These are phyloP conservation scores for Ascochyta rabiei DNA, from an alignment of 2,329 filamentous ascomycete genomes.

Conservation along the genomic window DNA sequence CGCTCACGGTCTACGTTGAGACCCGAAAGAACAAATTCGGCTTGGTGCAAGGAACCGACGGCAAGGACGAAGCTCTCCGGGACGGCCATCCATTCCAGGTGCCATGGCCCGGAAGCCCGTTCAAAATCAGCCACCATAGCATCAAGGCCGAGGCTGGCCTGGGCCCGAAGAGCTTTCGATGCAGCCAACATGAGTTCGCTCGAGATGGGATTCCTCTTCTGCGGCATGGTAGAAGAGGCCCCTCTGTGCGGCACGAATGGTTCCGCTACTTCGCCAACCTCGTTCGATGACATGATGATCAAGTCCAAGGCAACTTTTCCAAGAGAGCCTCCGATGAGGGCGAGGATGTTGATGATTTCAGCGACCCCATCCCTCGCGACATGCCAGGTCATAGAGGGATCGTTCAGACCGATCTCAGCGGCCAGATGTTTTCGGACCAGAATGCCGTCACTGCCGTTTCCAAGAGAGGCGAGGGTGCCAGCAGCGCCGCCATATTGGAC, in stretches of 20 bases:
- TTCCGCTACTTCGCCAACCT: conserved; percentile 61
- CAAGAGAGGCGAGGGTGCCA: conserved; percentile 61
- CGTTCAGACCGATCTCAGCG: conserved; percentile 53
- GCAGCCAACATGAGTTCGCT: conserved; percentile 62
- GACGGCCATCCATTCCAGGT: conserved; percentile 64
- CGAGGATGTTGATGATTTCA: conserved; percentile 61
- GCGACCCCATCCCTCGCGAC: conserved; percentile 61
- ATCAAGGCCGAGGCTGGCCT: conserved; percentile 60
- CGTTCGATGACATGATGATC: conserved; percentile 64
- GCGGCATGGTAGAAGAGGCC: conserved; percentile 46
- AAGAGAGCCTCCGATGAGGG: conserved; percentile 59
- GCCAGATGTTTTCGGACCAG: conserved; percentile 58
- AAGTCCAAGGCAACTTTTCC: conserved; percentile 64
- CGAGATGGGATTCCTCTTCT: conserved; percentile 64
- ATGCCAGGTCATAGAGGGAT: conserved; percentile 64
- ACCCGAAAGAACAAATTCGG: conserved; percentile 59
- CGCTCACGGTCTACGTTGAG: conserved; percentile 57
- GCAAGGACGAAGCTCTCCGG: conserved; percentile 61
- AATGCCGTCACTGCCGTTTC: conserved; percentile 55
- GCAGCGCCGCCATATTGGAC: conserved; percentile 65
- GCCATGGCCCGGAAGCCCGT: conserved; percentile 64
- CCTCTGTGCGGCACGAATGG: conserved; percentile 50
- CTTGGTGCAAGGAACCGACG: conserved; percentile 60
- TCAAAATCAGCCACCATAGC: conserved; percentile 65
- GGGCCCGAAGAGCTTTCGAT: conserved; percentile 60